A percentile compares a stretch with the other conserved stretches of the same genome.
phyloP scores from a whole-genome alignment of 352 stramenopile genomes.

The Phytophthora melonis region DNA sequence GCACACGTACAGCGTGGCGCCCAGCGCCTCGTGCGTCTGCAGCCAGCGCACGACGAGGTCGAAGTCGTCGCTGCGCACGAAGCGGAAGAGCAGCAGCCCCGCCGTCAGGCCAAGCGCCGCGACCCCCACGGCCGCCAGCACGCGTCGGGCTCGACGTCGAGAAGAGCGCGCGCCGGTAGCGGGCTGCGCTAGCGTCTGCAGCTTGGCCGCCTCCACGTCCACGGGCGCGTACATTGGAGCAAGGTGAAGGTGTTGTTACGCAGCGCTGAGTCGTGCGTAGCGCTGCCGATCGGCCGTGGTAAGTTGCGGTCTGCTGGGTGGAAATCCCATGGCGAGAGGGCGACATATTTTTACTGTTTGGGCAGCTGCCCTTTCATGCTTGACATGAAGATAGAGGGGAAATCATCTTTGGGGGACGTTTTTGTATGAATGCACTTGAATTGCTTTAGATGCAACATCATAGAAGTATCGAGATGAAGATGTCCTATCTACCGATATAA shows the following conservation, averaged over 20 bases:
- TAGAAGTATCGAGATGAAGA: neutral
- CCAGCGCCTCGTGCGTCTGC: slow-evolving; percentile 52
- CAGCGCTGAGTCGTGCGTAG: neutral
- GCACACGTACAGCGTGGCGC: slow-evolving; percentile 52
- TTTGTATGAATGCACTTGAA: neutral
- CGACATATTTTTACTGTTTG: slow-evolving; percentile 1
- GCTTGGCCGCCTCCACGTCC: slow-evolving; percentile 28
- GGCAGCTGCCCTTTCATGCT: slow-evolving; percentile 1
- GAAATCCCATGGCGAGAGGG: slow-evolving; percentile 8
- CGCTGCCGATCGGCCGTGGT: slow-evolving; percentile 3
- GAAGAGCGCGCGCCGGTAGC: neutral
- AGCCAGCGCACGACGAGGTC: slow-evolving; percentile 60
- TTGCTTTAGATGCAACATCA: neutral
- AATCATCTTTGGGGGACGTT: neutral
- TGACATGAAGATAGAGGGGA: neutral
- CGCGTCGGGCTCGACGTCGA: slow-evolving; percentile 21
- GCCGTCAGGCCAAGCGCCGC: slow-evolving; percentile 34
- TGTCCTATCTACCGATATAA: no score
- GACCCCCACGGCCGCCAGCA: slow-evolving; percentile 28
- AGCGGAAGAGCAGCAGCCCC: slow-evolving; percentile 41
- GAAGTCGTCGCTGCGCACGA: slow-evolving; percentile 61
- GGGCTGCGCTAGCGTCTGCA: slow-evolving; percentile 2
- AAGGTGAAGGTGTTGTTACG: neutral
- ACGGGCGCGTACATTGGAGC: slow-evolving; percentile 38
- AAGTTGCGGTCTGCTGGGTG: slow-evolving; percentile 20